A percentile compares a stretch with the other conserved stretches of the same genome.
These are phyloP conservation scores for Microbotryum saponariae DNA, from an alignment of 1,284 basidiomycete species.

Conservation along the genomic window DNA sequence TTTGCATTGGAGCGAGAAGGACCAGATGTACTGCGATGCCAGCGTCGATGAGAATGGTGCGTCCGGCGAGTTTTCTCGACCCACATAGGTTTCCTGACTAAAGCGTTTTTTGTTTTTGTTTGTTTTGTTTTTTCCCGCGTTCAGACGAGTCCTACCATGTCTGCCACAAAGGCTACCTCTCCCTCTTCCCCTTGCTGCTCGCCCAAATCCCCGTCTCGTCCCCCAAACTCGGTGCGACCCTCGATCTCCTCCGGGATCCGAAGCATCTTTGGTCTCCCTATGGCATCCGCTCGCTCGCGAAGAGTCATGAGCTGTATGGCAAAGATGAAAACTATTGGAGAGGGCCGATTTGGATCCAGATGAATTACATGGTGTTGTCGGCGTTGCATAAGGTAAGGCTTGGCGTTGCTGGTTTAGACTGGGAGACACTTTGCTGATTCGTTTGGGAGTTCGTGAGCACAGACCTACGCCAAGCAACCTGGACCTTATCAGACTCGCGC, in stretches of 20 bases:
- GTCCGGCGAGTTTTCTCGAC: constrained; percentile 19
- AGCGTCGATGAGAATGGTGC: constrained; percentile 73
- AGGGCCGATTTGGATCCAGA: constrained; percentile 90
- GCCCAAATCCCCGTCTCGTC: constrained; percentile 67
- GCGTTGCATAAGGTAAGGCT: constrained; percentile 61
- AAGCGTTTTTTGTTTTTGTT: too few relatives aligned
- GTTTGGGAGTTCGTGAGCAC: constrained; percentile 13
- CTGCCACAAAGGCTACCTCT: constrained; percentile 86
- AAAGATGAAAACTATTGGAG: constrained; percentile 93
- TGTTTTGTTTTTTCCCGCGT: background rate
- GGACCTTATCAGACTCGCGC: constrained; percentile 73
- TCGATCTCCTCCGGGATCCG: constrained; percentile 71
- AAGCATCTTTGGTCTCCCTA: constrained; percentile 82
- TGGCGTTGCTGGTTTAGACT: too few relatives aligned
- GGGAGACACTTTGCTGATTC: constrained; percentile 1
- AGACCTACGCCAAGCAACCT: constrained; percentile 69
- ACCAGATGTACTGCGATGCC: constrained; percentile 87
- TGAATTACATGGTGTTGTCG: constrained; percentile 81
- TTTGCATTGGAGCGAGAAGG: constrained; percentile 81
- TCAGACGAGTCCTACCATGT: constrained; percentile 81
- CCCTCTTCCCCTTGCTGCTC: constrained; percentile 83
- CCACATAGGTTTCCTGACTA: background rate
- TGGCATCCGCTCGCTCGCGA: constrained; percentile 78
- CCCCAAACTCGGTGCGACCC: constrained; percentile 64
- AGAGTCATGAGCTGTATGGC: constrained; percentile 76